Base-by-base conservation (phyloP, 2,329 filamentous ascomycete genomes). In the Aspergillus ochraceoroseus region DNA sequence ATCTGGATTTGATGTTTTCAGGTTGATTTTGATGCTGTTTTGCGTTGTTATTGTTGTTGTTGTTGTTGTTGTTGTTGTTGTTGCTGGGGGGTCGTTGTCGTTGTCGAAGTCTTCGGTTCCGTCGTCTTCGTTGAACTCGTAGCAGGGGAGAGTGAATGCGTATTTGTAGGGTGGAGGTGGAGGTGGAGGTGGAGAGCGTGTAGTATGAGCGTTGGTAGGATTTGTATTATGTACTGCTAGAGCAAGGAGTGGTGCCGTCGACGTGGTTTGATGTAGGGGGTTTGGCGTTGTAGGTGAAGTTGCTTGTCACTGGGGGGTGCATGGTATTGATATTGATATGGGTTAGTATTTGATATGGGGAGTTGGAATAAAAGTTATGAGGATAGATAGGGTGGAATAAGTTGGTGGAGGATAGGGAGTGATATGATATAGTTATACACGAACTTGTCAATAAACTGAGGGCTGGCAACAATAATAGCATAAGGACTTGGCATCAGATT, bases 1-100 rank as follows among this genome's bases (percentile, higher is more conserved):
- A 66, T 48, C 18, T 42, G 53, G 43, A 66, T 63, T n/a, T 4
- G 62, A 65, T 6, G 54, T 53, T 39, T 67, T 61, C 30, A 67
- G 58, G 25, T 56, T 54, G 39, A 66, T 62, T n/a, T n/a, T n/a
- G n/a, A n/a, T n/a, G n/a, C n/a, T n/a, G n/a, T n/a, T n/a, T n/a
- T n/a, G n/a, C n/a, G n/a, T n/a, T 7, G 47, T 54, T 25, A 65
- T 53, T 5, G 52, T 48, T 13, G n/a, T 35, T n/a, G 9, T 34
- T 18, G n/a, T 46, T 9, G 15, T 4, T 28, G 9, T 32, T 32
- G 13, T 13, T 3, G 5, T 32, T 32, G 8, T 2, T 18, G 13
- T 29, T 19, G 9, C 27, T 18, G 20, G 13, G 14, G 20, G 22
- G 11, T 33, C 29, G 27, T 39, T 37, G 7, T 48, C 25, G 7